Percentiles rank a stretch among this genome's conserved stretches.
phyloP scores from a whole-genome alignment of 2,329 filamentous ascomycete genomes.

The Mycosphaerella arachidis region DNA sequence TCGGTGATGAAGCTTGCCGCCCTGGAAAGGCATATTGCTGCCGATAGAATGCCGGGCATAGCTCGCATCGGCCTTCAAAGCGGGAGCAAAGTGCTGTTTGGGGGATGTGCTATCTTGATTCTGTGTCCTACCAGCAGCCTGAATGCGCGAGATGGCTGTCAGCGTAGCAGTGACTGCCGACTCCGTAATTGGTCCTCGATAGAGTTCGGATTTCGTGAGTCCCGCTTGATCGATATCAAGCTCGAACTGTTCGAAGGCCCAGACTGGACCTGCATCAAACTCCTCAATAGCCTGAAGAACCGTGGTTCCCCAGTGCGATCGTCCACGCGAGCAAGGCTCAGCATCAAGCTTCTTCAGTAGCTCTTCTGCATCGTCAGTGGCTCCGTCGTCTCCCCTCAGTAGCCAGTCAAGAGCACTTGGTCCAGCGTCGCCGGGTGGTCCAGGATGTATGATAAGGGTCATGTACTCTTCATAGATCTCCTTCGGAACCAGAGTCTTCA shows the following conservation, averaged over 20 bases:
- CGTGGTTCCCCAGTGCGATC: conserved; percentile 41
- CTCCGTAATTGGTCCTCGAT: conserved; percentile 38
- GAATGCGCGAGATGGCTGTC: conserved; percentile 37
- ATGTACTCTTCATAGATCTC: conserved; percentile 37
- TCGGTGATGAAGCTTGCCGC: conserved; percentile 36
- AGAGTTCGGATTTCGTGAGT: conserved; percentile 41
- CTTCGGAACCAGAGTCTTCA: conserved; percentile 37
- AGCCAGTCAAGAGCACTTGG: conserved; percentile 43
- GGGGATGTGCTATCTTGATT: conserved; percentile 32
- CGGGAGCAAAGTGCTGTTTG: conserved; percentile 14
- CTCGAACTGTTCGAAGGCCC: conserved; percentile 43
- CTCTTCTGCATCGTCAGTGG: conserved; percentile 29
- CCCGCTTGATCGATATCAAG: conserved; percentile 39
- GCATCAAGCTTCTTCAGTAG: conserved; percentile 29
- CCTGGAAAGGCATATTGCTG: conserved; percentile 36
- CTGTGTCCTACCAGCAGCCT: conserved; percentile 29
- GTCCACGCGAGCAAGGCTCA: conserved; percentile 29
- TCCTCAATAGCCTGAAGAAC: conserved; percentile 39
- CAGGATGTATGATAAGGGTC: conserved; percentile 41
- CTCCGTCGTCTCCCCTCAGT: conserved; percentile 42
- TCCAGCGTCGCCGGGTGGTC: conserved; percentile 41
- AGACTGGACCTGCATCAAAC: conserved; percentile 43
- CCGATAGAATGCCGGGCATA: conserved; percentile 33
- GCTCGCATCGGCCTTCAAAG: conserved; percentile 25
- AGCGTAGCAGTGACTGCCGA: conserved; percentile 38